Base-by-base conservation (phyloP, 208 protist genomes). In the Leishmania amazonensis region DNA sequence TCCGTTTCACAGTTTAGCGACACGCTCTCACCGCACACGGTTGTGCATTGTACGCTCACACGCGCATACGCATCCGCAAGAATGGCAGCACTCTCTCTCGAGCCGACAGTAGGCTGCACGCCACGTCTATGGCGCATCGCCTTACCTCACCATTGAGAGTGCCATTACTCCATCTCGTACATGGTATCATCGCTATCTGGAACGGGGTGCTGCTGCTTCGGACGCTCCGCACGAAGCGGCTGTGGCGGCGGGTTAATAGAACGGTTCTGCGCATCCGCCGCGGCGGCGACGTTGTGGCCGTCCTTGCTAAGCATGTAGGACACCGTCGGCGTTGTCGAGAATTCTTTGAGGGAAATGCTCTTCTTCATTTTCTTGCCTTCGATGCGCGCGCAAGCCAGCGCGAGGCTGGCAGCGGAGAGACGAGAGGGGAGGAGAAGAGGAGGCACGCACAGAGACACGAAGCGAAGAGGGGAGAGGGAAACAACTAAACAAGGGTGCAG, bases 261-360 rank as follows among this genome's bases (percentile, higher is more conserved):
- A 38, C 76, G 83, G 83, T 76, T 85, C 75, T 81, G 83, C 64
- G 83, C 67, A 51, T 88, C 89, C 19, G 83, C 72, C 38, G 78
- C 83, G 31, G 85, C 79, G 1, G 93, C 94, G 42, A 97, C 78
- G 77, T 97, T 97, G 81, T 95, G 87, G 1, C 94, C 94, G 70
- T 96, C 91, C 83, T 97, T 97, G 84, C 93, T 95, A 65, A 96
- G 89, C 94, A 97, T 97, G 82, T 96, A 96, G 54, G 94, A 97
- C 38, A 97, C 94, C 17, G 93, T 96, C 54, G 94, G 94, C 19
- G 94, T 97, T 1, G 93, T 97, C 49, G 94, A 97, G 76, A 97
- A 97, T 85, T 97, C 94, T 83, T 95, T 97, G 42, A 97, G 83
- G 4, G 94, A 97, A 45, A 96, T 90, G 77, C 91, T 96, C 86